Evolutionary conservation across 129 eudicot species (phyloP).

Genomic region (Silybum marianum): DNA sequence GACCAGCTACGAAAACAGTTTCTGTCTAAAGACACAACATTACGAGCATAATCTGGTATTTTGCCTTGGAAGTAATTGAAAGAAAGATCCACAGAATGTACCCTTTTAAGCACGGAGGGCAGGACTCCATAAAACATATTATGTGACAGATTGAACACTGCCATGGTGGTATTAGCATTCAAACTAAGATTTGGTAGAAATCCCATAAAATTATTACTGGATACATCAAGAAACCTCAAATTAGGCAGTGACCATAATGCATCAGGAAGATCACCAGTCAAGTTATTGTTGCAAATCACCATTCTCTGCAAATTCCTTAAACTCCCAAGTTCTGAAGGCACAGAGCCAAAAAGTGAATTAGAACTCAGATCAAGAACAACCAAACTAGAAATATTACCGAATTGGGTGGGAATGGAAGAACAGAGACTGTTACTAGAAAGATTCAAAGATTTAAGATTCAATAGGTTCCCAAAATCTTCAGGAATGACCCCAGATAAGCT

Average conservation of each 20-base stretch:
- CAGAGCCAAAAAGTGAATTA: slow-evolving; percentile 45
- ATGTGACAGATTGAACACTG: slow-evolving; percentile 59
- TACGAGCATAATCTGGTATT: slow-evolving; percentile 47
- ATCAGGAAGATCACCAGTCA: slow-evolving; percentile 59
- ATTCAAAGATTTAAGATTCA: slow-evolving; percentile 49
- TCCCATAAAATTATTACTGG: slow-evolving; percentile 72
- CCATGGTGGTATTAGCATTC: slow-evolving; percentile 42
- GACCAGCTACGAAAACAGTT: slow-evolving; percentile 54
- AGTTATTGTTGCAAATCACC: slow-evolving; percentile 48
- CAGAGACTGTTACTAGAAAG: slow-evolving; percentile 54
- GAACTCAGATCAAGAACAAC: slow-evolving; percentile 70
- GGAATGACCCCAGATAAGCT: slow-evolving; percentile 58
- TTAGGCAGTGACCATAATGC: slow-evolving; percentile 60
- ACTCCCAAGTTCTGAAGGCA: slow-evolving; percentile 55
- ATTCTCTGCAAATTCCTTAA: slow-evolving; percentile 54
- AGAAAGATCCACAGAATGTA: slow-evolving; percentile 59
- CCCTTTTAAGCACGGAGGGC: slow-evolving; percentile 50
- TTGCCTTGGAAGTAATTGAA: slow-evolving; percentile 74
- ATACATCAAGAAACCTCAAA: slow-evolving; percentile 61
- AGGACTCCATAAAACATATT: slow-evolving; percentile 71
- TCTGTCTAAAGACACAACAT: slow-evolving; percentile 26
- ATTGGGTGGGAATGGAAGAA: slow-evolving; percentile 56
- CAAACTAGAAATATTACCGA: slow-evolving; percentile 64
- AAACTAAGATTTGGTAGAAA: slow-evolving; percentile 44
- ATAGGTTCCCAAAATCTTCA: slow-evolving; percentile 53